phyloP scores from a whole-genome alignment of 495 filamentous ascomycete species.

The Hypoxylon subgilvum region DNA sequence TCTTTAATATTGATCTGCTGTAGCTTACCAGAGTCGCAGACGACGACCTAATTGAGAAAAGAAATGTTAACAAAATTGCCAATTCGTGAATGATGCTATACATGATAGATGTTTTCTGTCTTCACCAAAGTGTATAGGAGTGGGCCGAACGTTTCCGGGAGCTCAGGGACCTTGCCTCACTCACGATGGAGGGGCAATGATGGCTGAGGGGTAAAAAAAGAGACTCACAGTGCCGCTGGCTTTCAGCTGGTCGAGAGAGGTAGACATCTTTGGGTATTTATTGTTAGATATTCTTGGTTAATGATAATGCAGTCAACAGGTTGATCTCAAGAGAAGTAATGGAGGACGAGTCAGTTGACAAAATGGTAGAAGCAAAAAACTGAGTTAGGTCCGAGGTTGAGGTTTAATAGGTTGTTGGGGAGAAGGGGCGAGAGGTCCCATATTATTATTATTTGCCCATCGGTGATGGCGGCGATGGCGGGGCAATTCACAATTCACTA shows the following conservation, averaged over 20 bases:
- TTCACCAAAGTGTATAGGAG: constrained; percentile 1
- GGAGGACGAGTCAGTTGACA: not conserved
- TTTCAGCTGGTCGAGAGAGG: constrained; percentile 95
- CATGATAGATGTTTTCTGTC: constrained; percentile 6
- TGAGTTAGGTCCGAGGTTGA: constrained; percentile 9
- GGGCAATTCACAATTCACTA: constrained; percentile 18
- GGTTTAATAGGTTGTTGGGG: constrained; percentile 17
- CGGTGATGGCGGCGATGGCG: constrained; percentile 32
- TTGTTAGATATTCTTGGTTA: constrained; percentile 26
- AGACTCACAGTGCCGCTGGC: constrained; percentile 87
- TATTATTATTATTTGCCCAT: constrained; percentile 31
- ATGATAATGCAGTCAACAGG: not conserved
- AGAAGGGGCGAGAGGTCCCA: constrained; percentile 2
- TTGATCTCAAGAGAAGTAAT: not conserved
- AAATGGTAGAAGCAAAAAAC: constrained; percentile 28
- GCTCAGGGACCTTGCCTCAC: constrained; percentile 16
- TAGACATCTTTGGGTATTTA: constrained; percentile 66
- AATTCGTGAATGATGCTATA: not conserved
- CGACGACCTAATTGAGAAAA: constrained; percentile 69
- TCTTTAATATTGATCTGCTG: constrained; percentile 8
- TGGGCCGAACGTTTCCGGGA: constrained; percentile 15
- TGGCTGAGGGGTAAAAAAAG: constrained; percentile 49
- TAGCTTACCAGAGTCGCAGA: constrained; percentile 91
- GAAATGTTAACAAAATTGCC: constrained; percentile 38
- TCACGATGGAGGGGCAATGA: constrained; percentile 43